These are phyloP conservation scores for Corchorus capsularis DNA, from an alignment of 345 rosid genomes.

Conservation along the genomic window DNA sequence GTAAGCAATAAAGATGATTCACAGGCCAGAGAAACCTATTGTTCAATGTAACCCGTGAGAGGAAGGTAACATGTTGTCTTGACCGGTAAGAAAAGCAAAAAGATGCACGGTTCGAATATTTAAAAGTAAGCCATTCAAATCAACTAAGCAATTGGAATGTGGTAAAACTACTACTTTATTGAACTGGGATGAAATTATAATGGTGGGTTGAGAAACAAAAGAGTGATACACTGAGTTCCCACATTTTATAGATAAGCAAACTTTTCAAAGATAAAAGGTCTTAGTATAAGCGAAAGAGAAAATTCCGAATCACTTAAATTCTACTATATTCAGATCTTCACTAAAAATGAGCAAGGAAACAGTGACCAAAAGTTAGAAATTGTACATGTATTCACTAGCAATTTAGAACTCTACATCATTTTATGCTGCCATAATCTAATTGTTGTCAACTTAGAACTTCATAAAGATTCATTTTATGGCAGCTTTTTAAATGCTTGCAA, in stretches of 20 bases:
- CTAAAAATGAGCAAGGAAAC: neutral
- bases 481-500: too few species aligned
- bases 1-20: neutral
- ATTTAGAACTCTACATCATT: conserved; percentile 1
- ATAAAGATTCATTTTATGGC: neutral
- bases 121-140: neutral
- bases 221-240: neutral
- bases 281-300: neutral
- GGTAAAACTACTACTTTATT: neutral
- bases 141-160: neutral
- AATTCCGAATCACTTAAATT: neutral
- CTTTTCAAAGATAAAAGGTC: neutral
- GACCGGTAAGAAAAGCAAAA: neutral
- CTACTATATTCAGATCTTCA: neutral
- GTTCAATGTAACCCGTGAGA: neutral
- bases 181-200: neutral
- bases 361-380: neutral
- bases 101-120: too few species aligned
- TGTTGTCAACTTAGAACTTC: neutral
- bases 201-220: neutral
- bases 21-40: neutral
- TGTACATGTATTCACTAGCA: neutral
- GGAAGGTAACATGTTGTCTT: neutral
- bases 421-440: neutral
- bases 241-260: neutral